Base-by-base conservation (phyloP, 768 basidiomycete genomes). In the Pisolithus tinctorius region DNA sequence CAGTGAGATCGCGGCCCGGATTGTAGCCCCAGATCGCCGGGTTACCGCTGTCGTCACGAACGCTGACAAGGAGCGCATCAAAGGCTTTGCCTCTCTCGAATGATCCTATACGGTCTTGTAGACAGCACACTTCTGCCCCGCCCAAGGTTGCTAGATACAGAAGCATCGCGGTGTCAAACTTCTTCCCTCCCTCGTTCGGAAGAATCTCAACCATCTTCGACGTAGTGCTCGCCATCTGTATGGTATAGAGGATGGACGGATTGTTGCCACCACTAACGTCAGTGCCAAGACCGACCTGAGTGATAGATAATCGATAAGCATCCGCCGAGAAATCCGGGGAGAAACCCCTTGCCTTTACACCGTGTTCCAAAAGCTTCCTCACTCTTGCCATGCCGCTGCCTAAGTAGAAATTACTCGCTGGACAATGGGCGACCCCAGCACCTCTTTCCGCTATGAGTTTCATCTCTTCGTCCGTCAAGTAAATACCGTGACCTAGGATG, bases 91-190 rank as follows among this genome's bases (percentile, higher is more conserved):
- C 93, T 3, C 74, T 71, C 13, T 72, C 73, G 55, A 98, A 89
- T 16, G 84, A 86, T 6, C 95, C 95, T 14, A 88, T 75, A 38
- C 73, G 76, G 25, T 79, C 68, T 48, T 81, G 75, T 10, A 96
- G 69, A 47, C 74, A 74, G 61, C 92, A 94, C 0, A 97, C 83
- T 23, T 81, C 74, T 1, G 95, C 95, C 1, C 95, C 95, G 31
- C 95, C 95, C 23, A 86, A 71, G 4, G 95, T 98, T 8, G 95
- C 94, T 48, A 97, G 83, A 72, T 93, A 86, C 50, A 97, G 74
- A 48, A 96, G 73, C 1, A 90, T 81, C 6, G 86, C 71, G 42
- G 93, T 75, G 3, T 83, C 72, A 14, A 97, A 76, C 54, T 84
- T 85, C n/a, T 74, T 74, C 61, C 86, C 86, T 29, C 55, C 54